phyloP scores from a whole-genome alignment of 495 filamentous ascomycete species.

The Haplographium delicatum region DNA sequence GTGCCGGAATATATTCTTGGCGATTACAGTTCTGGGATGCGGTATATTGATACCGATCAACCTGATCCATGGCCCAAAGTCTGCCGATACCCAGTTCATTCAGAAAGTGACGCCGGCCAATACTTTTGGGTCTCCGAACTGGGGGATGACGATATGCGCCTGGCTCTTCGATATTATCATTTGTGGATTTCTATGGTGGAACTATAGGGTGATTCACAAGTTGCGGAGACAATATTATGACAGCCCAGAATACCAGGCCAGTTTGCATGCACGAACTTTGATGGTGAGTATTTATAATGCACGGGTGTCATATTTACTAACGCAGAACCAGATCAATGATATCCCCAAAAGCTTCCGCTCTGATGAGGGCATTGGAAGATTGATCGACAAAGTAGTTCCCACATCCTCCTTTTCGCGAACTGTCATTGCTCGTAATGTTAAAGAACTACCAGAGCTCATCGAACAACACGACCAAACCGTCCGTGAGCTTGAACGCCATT shows the following conservation, averaged over 20 bases:
- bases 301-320: constrained; percentile 6
- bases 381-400: constrained; percentile 71
- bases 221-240: constrained; percentile 77
- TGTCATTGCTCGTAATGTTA: constrained; percentile 85
- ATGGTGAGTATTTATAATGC: constrained; percentile 51
- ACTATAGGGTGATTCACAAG: constrained; percentile 67
- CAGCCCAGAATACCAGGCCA: constrained; percentile 82
- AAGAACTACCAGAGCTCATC: constrained; percentile 77
- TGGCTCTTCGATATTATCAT: constrained; percentile 75
- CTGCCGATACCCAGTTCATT: constrained; percentile 49
- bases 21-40: constrained; percentile 68
- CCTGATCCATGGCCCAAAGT: constrained; percentile 45
- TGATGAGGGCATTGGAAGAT: constrained; percentile 79
- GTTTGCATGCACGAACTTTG: constrained; percentile 82
- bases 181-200: constrained; percentile 80
- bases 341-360: constrained; percentile 66
- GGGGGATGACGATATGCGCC: constrained; percentile 78
- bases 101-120: constrained; percentile 48
- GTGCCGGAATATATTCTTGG: constrained; percentile 84
- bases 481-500: constrained; percentile 68
- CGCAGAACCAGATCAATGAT: constrained; percentile 63
- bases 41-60: constrained; percentile 82
- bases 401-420: constrained; percentile 71
- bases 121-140: constrained; percentile 54
- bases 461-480: constrained; percentile 79